Evolutionary conservation across 2,329 filamentous ascomycete species (phyloP), one percentile per base, ranked within the genome.

Genomic region (Fusarium vanettenii): DNA sequence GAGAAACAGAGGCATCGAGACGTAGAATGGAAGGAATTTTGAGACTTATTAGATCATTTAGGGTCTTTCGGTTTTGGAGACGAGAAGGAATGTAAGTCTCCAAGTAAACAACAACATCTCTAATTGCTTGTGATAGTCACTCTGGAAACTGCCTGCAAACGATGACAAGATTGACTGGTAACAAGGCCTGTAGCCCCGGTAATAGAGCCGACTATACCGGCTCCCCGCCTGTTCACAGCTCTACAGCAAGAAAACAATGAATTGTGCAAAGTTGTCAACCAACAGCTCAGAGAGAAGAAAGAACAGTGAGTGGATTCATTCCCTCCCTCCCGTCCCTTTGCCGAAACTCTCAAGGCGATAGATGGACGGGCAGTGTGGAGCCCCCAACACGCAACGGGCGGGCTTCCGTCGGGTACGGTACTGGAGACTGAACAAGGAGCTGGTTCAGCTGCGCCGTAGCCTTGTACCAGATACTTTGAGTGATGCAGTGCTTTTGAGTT

Each of bases 11-110:
- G 37, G 43, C 33, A 67, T 66, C 52, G 48, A 37, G 69, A 62
- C 39, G 45, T 62, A 62, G 64, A 61, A 61, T 25, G 18, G 48
- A 41, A 72, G 69, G 69, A 75, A 75, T 74, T 29, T 50, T 60
- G 61, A 43, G 52, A 14, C 60, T 62, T 48, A 45, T 56, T 41
- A 56, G 59, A 56, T 25, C 56, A 35, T n/a, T 20, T 57, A 25
- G n/a, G 64, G 64, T 48, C 52, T 29, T 60, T 60, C 61, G 43
- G n/a, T 62, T 29, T 52, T 35, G 35, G 25, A 22, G 14, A 11
- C 7, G 7, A 4, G 16, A 10, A 67, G 72, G 72, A 75, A 74
- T 75, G 72, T 6, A 16, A 16, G 27, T 67, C 20, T 61, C 61
- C 55, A 25, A 64, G 61, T 64, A 37, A 61, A 63, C 45, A 11